Evolutionary conservation across 768 basidiomycete genomes (phyloP).

Genomic region (Scleroderma bovista): DNA sequence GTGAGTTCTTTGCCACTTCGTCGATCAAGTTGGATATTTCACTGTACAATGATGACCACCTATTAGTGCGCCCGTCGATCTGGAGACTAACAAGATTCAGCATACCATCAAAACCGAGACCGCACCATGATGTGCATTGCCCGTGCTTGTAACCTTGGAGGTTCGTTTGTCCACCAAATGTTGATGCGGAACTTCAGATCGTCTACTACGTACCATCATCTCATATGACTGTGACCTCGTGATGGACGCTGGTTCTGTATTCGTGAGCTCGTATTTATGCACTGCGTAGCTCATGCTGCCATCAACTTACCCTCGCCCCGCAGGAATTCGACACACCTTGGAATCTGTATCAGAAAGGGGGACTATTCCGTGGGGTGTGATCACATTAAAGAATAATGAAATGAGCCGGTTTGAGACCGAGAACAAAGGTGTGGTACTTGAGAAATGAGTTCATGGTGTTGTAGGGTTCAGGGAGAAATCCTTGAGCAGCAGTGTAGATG

Average conservation of each 20-base stretch:
- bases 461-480: too few species aligned
- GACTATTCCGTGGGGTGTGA: constrained; percentile 62
- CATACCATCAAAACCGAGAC: constrained; percentile 34
- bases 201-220: constrained; percentile 48
- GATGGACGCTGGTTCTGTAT: constrained; percentile 56
- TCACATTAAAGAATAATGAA: constrained; percentile 43
- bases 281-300: too few species aligned
- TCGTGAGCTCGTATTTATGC: constrained; percentile 27
- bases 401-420: not conserved
- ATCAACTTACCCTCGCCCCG: not conserved
- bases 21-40: constrained; percentile 28
- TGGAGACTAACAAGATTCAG: constrained; percentile 50
- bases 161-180: not conserved
- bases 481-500: too few species aligned
- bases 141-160: constrained; percentile 26
- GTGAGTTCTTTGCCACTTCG: not conserved
- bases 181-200: constrained; percentile 19
- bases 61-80: constrained; percentile 30
- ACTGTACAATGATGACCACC: constrained; percentile 8
- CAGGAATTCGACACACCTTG: constrained; percentile 57
- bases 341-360: constrained; percentile 41
- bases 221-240: constrained; percentile 67
- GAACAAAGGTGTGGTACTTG: too few species aligned
- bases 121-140: constrained; percentile 50
- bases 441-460: too few species aligned